A percentile compares a stretch with the other conserved stretches of the same genome.
Conservation (phyloP, 2,329 filamentous ascomycete species). For the Graphilbum sp. region DNA sequence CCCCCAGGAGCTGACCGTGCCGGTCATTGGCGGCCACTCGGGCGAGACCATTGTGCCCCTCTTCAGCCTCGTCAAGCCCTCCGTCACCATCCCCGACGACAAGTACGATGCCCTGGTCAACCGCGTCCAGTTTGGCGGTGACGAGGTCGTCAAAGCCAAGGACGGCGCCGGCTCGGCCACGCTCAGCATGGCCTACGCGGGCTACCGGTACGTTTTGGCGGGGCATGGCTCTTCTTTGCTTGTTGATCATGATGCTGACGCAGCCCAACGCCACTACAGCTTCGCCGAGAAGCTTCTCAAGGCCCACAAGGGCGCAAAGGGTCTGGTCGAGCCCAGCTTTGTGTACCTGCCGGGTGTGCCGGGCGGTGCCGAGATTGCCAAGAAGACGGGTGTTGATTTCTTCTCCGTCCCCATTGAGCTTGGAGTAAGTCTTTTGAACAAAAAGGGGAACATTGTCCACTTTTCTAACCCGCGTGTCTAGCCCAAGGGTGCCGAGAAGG, state of each 20-base stretch:
- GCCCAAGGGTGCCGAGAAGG: slow-evolving; percentile 76
- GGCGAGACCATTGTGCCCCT: slow-evolving; percentile 96
- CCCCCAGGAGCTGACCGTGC: slow-evolving; percentile 68
- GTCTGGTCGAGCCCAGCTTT: slow-evolving; percentile 86
- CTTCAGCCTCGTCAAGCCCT: slow-evolving; percentile 77
- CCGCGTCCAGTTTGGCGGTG: slow-evolving; percentile 95
- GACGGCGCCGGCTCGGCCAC: slow-evolving; percentile 69
- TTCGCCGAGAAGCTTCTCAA: slow-evolving; percentile 92
- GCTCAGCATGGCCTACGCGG: slow-evolving; percentile 80
- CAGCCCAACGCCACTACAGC: slow-evolving; percentile 32
- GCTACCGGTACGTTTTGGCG: slow-evolving; percentile 73
- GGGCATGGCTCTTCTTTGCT: no score
- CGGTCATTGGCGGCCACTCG: slow-evolving; percentile 92
- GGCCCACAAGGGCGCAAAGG: slow-evolving; percentile 76
- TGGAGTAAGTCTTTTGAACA: slow-evolving; percentile 81
- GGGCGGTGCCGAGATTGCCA: slow-evolving; percentile 71
- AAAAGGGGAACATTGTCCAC: no score
- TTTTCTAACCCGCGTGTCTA: slow-evolving; percentile 25
- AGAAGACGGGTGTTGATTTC: slow-evolving; percentile 75
- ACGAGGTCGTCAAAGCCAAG: slow-evolving; percentile 82
- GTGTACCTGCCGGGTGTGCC: slow-evolving; percentile 85
- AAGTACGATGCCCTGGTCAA: slow-evolving; percentile 84
- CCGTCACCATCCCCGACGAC: slow-evolving; percentile 67
- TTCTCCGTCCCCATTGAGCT: slow-evolving; percentile 95
- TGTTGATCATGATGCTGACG: no score